These are phyloP conservation scores for Lactarius sp. DNA, from an alignment of 768 basidiomycete genomes.

Conservation along the genomic window DNA sequence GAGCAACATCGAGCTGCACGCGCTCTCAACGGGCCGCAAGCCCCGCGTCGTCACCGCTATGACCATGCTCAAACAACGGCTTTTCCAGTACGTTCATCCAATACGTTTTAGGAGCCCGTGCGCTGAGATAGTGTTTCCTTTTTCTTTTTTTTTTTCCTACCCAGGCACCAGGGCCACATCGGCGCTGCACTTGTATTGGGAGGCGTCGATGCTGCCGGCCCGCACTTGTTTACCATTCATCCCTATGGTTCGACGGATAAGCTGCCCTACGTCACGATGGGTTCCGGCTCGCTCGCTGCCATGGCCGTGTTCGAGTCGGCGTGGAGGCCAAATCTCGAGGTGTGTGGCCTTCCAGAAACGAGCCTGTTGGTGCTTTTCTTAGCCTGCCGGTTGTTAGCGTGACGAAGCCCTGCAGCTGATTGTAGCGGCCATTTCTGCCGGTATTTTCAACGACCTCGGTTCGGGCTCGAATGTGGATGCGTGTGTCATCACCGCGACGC, in stretches of 20 bases:
- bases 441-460: conserved; percentile 99
- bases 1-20: conserved; percentile 92
- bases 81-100: conserved; percentile 60
- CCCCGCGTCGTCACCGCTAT: conserved; percentile 95
- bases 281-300: conserved; percentile 90
- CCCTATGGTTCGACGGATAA: conserved; percentile 99
- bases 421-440: conserved; percentile 81
- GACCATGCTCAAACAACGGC: conserved; percentile 97
- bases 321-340: conserved; percentile 81
- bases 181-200: conserved; percentile 96
- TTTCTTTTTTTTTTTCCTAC: no score
- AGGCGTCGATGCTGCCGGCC: conserved; percentile 90
- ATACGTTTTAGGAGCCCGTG: neutral
- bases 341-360: conserved; percentile 34
- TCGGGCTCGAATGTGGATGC: conserved; percentile 99
- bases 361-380: conserved; percentile 11
- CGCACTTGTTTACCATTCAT: conserved; percentile 92
- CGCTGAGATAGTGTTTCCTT: neutral
- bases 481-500: conserved; percentile 82
- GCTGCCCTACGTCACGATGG: conserved; percentile 98
- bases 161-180: conserved; percentile 86
- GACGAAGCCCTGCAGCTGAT: conserved; percentile 80
- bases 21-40: conserved; percentile 83
- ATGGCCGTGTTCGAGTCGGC: conserved; percentile 95
- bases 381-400: conserved; percentile 43